phyloP scores from a whole-genome alignment of 768 basidiomycete genomes.

The Boletellus ananas region DNA sequence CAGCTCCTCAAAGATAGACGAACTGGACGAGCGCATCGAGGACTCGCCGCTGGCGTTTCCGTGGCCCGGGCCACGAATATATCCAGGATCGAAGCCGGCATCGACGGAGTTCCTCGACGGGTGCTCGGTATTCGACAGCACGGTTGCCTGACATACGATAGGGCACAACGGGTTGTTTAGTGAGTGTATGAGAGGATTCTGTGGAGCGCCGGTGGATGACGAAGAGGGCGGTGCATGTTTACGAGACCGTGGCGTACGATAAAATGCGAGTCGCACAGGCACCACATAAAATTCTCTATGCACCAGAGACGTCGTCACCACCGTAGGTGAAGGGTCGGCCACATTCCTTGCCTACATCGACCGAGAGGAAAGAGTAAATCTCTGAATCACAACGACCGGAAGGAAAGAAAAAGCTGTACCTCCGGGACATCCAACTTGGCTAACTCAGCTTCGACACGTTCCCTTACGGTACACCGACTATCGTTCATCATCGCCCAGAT shows the following conservation, averaged over 20 bases:
- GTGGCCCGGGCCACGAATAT: not conserved
- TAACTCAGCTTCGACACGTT: conserved; percentile 27
- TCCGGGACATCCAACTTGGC: conserved; percentile 16
- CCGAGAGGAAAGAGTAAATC: not conserved
- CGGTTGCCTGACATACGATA: conserved; percentile 29
- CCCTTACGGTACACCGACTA: conserved; percentile 12
- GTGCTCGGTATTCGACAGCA: conserved; percentile 10
- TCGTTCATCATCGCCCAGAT: conserved; percentile 38
- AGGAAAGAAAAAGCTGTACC: conserved; percentile 9
- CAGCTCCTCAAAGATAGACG: conserved; percentile 71
- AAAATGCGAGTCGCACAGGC: conserved; percentile 35
- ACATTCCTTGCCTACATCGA: not conserved
- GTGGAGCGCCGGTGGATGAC: not conserved
- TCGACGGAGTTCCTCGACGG: not conserved
- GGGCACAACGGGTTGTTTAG: conserved; percentile 21
- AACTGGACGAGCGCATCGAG: conserved; percentile 11
- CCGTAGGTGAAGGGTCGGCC: conserved; percentile 16
- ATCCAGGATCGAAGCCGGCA: not conserved
- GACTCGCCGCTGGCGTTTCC: conserved; percentile 2
- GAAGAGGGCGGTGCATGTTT: not conserved
- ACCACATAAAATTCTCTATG: conserved; percentile 35
- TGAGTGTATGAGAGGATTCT: conserved; percentile 13
- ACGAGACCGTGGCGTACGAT: conserved; percentile 29
- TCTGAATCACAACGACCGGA: not conserved
- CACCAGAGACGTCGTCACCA: conserved; percentile 32